Percentiles rank a stretch among this genome's conserved stretches.
Conservation (phyloP, 2,329 filamentous ascomycete genomes). For the Penicillium sp. region DNA sequence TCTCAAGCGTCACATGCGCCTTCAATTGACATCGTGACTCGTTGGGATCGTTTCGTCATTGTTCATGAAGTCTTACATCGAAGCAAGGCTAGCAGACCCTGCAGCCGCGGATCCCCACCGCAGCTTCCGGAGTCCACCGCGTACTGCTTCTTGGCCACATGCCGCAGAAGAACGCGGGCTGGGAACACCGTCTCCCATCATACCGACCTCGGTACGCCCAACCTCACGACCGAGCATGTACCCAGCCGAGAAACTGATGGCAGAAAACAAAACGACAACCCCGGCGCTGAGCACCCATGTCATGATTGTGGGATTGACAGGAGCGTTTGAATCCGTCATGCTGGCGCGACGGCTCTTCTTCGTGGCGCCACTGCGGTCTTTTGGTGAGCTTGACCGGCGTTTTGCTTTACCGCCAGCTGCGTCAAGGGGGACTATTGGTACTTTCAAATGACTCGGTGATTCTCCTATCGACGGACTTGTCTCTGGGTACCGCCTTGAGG, state of each 20-base stretch:
- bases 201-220: slow-evolving; percentile 50
- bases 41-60: slow-evolving; percentile 10
- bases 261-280: slow-evolving; percentile 61
- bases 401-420: slow-evolving; percentile 26
- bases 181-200: slow-evolving; percentile 28
- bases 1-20: not conserved
- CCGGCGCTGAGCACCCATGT: slow-evolving; percentile 65
- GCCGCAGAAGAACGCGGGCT: slow-evolving; percentile 34
- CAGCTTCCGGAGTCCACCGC: slow-evolving; percentile 42
- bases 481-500: slow-evolving; percentile 19
- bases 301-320: slow-evolving; percentile 57
- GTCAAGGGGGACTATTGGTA: slow-evolving; percentile 18
- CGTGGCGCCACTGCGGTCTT: slow-evolving; percentile 34
- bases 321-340: slow-evolving; percentile 29
- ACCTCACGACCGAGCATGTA: slow-evolving; percentile 60
- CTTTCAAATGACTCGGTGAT: slow-evolving; percentile 21
- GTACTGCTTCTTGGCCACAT: slow-evolving; percentile 47
- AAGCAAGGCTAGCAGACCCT: slow-evolving; percentile 39
- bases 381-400: slow-evolving; percentile 37
- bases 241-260: slow-evolving; percentile 62
- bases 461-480: slow-evolving; percentile 20
- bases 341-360: slow-evolving; percentile 37
- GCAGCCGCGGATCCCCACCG: slow-evolving; percentile 42
- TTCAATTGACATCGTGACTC: slow-evolving; percentile 1
- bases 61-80: slow-evolving; percentile 9